Base-by-base conservation (phyloP, 2,329 filamentous ascomycete species). In the Metarhizium album region DNA sequence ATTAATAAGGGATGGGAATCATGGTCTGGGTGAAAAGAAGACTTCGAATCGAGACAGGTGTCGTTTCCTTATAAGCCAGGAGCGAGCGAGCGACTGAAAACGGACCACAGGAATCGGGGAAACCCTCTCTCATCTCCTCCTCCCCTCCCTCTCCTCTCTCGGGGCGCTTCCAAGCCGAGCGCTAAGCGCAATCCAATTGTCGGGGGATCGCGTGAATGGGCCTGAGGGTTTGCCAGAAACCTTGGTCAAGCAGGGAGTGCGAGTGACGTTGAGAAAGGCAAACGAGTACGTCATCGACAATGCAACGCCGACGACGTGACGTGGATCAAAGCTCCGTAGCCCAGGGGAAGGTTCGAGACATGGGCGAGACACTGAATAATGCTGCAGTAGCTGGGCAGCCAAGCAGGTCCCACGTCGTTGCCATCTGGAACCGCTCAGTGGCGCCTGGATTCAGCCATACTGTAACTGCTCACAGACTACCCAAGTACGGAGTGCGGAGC, bases 211-310 rank as follows among this genome's bases (percentile, higher is more conserved):
- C 40, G 27, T 45, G 35, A 24, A 47, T 49, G 46, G 42, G 42
- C 31, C 45, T 46, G n/a, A n/a, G 52, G 46, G 37, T 23, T 31
- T 43, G 46, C 45, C 47, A 49, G 47, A 57, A n/a, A 56, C 49
- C 55, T 56, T 57, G 57, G 52, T 58, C 53, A 24, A 31, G 55
- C 48, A 49, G 57, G 54, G 49, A 59, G 45, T 23, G 33, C 43
- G 42, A 42, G 64, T 67, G 64, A 67, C 64, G 64, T 66, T 66
- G 58, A 56, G 56, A 57, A 55, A 58, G 60, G 55, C 59, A 57
- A 56, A 56, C 59, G 56, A 60, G 56, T 62, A 65, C 65, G 65
- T 67, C 65, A 67, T 67, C 55, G 46, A 24, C 52, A 18, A 50
- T 37, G 33, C 49, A 27, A 37, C 50, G 29, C 48, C 52, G 51